Conservation (phyloP, 2,329 filamentous ascomycete genomes). For the Didymella segeticola region DNA sequence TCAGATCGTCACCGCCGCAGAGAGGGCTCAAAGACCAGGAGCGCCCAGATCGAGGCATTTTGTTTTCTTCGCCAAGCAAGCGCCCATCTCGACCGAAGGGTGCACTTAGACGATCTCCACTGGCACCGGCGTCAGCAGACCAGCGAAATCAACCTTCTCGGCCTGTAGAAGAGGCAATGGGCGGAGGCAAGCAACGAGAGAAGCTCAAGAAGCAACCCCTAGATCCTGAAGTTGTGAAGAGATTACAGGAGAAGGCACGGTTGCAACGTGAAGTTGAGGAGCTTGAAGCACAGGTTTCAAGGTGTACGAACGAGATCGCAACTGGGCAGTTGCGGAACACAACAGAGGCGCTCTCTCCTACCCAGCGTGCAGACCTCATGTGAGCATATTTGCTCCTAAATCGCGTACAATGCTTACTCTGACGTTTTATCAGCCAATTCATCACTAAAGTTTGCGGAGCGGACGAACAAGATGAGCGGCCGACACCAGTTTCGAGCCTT, state of each 20-base stretch:
- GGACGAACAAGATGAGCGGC: constrained; percentile 26
- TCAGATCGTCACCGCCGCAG: constrained; percentile 32
- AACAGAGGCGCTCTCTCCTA: constrained; percentile 18
- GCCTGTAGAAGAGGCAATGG: constrained; percentile 19
- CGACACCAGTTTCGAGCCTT: constrained; percentile 39
- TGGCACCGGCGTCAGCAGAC: constrained; percentile 22
- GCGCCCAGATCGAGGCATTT: constrained; percentile 29
- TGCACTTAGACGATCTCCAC: constrained; percentile 22
- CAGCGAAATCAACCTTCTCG: constrained; percentile 19
- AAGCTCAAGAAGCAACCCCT: constrained; percentile 18
- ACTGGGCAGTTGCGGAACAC: constrained; percentile 32
- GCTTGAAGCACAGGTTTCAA: constrained; percentile 42
- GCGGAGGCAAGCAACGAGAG: constrained; percentile 1
- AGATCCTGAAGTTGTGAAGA: constrained; percentile 36
- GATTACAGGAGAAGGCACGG: constrained; percentile 38
- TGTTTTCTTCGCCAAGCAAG: constrained; percentile 45
- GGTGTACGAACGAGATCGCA: constrained; percentile 36
- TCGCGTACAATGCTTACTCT: neutral
- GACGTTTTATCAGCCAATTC: constrained; percentile 29
- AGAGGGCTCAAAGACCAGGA: constrained; percentile 23
- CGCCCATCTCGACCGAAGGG: constrained; percentile 30
- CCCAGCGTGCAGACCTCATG: constrained; percentile 35
- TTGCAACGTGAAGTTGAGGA: constrained; percentile 38
- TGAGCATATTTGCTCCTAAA: constrained; percentile 11
- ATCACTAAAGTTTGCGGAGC: constrained; percentile 29